Evolutionary conservation across 805 yeast genomes (phyloP).

Genomic region (Wickerhamiella kurtzmanii): DNA sequence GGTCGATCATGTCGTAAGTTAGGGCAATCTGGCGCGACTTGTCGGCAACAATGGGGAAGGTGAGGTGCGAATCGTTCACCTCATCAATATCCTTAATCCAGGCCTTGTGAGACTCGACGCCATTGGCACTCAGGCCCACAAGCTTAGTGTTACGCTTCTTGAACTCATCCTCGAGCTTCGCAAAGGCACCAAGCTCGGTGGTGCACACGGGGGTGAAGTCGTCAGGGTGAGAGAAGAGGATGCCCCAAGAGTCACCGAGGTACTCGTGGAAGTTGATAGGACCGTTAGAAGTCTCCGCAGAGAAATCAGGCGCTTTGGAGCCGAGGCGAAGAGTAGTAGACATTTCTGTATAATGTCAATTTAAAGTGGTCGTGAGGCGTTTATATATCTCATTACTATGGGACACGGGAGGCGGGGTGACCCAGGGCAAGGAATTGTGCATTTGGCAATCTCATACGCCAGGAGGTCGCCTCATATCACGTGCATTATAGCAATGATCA

Average conservation of each 20-base stretch:
- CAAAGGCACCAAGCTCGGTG: conserved; percentile 91
- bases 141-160: conserved; percentile 76
- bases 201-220: conserved; percentile 97
- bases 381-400: too few relatives aligned
- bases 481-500: conserved; percentile 1
- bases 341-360: conserved; percentile 1
- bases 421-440: neutral
- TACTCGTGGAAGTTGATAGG: conserved; percentile 75
- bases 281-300: conserved; percentile 73
- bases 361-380: too few relatives aligned
- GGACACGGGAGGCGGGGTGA: neutral
- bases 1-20: conserved; percentile 77
- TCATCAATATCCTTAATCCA: conserved; percentile 95
- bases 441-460: neutral
- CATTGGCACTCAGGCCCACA: conserved; percentile 83
- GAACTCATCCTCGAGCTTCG: conserved; percentile 82
- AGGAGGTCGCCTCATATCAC: conserved; percentile 4
- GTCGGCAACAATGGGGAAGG: conserved; percentile 88
- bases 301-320: conserved; percentile 78
- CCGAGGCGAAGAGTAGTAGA: conserved; percentile 49
- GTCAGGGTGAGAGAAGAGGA: conserved; percentile 88
- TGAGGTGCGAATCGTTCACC: conserved; percentile 58
- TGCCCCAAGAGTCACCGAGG: conserved; percentile 76
- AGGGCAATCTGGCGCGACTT: conserved; percentile 71
- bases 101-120: conserved; percentile 63